These are phyloP conservation scores for Penicillium paradoxum DNA, from an alignment of 495 filamentous ascomycete species.

Conservation along the genomic window DNA sequence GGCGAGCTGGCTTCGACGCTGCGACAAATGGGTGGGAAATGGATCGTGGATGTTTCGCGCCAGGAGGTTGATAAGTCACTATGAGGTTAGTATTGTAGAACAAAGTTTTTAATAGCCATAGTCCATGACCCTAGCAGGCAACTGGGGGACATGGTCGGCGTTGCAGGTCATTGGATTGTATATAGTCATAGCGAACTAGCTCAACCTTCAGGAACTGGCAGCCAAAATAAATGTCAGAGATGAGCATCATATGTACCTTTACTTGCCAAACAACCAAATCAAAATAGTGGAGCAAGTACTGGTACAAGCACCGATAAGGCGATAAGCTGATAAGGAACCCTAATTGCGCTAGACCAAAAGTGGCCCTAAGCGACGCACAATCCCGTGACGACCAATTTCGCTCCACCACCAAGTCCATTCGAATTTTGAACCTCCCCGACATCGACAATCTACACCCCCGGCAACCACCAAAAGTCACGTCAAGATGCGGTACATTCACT, in stretches of 20 bases:
- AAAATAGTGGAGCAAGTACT: neutral
- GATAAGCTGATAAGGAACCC: conserved; percentile 32
- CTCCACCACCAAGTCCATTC: conserved; percentile 42
- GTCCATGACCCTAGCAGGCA: neutral
- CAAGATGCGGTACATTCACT: conserved; percentile 99
- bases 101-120: neutral
- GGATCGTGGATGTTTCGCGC: conserved; percentile 49
- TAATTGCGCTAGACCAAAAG: conserved; percentile 36
- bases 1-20: conserved; percentile 68
- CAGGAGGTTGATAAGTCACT: conserved; percentile 10
- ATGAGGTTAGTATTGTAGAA: conserved; percentile 1
- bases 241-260: neutral
- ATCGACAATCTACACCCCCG: conserved; percentile 45
- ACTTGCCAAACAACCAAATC: neutral
- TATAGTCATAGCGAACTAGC: conserved; percentile 1
- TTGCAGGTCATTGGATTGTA: neutral
- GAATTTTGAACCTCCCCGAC: conserved; percentile 47
- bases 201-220: neutral
- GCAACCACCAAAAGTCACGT: conserved; percentile 46
- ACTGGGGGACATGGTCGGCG: neutral
- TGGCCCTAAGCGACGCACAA: conserved; percentile 48
- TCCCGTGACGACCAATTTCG: conserved; percentile 42
- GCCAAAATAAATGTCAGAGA: too few relatives aligned
- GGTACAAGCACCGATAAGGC: conserved; percentile 2
- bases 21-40: conserved; percentile 65